A percentile compares a stretch with the other conserved stretches of the same genome.
These are phyloP conservation scores for Kalaharituber pfeilii DNA, from an alignment of 2,329 filamentous ascomycete species.

Conservation along the genomic window DNA sequence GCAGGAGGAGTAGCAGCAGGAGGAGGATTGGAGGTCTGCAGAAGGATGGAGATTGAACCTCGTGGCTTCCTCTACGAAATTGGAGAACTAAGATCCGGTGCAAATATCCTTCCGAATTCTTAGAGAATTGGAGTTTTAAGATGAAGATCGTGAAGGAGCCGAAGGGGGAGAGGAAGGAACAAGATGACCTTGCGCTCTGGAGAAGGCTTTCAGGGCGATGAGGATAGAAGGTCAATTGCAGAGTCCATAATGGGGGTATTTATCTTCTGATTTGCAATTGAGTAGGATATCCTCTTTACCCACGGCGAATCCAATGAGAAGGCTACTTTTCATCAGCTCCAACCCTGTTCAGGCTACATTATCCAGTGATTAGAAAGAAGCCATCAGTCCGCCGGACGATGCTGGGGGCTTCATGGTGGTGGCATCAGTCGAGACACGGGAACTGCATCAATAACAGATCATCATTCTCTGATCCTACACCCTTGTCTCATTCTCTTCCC, in stretches of 20 bases:
- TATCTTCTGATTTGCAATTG: background rate
- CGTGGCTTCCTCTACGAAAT: no score
- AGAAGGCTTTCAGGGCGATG: background rate
- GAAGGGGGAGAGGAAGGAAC: background rate
- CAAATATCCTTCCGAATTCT: no score
- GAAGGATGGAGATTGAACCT: no score
- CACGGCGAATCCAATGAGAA: background rate
- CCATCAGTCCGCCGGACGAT: background rate
- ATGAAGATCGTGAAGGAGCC: no score
- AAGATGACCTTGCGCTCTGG: background rate
- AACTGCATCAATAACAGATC: constrained; percentile 1
- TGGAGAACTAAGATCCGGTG: no score
- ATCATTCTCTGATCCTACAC: background rate
- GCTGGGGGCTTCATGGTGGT: background rate
- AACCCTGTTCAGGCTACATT: constrained; percentile 1
- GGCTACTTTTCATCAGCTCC: background rate
- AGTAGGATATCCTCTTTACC: background rate
- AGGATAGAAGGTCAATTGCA: background rate
- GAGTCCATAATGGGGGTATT: constrained; percentile 2
- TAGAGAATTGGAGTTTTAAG: no score
- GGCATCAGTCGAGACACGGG: background rate
- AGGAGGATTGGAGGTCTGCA: no score
- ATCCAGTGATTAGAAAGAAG: background rate
- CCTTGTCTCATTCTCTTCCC: background rate
- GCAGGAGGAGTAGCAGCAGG: background rate